Base-by-base conservation (phyloP, 2,329 filamentous ascomycete species). In the Cordyceps javanica region DNA sequence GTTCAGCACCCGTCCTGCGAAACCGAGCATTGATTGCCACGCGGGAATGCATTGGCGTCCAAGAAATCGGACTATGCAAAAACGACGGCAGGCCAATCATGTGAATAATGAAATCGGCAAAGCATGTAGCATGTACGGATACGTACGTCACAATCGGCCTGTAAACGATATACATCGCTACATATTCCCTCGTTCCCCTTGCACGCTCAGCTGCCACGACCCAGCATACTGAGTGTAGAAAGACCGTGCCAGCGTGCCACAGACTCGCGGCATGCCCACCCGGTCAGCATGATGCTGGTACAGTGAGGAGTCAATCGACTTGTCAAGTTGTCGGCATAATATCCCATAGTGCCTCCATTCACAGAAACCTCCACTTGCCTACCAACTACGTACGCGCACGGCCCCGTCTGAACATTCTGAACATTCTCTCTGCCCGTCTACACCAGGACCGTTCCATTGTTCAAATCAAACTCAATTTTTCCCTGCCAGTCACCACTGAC, bases 401-500 rank as follows among this genome's bases (percentile, higher is more conserved):
- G 51, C 51, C 51, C 30, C 51, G 39, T 45, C 51, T 26, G 51
- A 54, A 45, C 38, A 16, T 53, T 8, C 16, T 26, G 13, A n/a
- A n/a, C 28, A 19, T 5, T n/a, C 26, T 16, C 16, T 52, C 32
- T 19, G 32, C 14, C 19, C 16, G 34, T 26, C 26, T 10, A 23
- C 26, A 32, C 36, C 50, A 52, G 49, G 36, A 53, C 36, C 51
- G 51, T 45, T 45, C 11, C 51, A 54, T 54, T 54, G 51, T 45
- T 45, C 51, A 52, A 53, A 45, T 54, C 39, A 54, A 54, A 54
- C n/a, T 41, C n/a, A 19, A 41, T 41, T 32, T 11, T n/a, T n/a
- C n/a, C n/a, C n/a, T n/a, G n/a, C n/a, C n/a, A n/a, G n/a, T n/a
- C n/a, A n/a, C n/a, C n/a, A n/a, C n/a, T n/a, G n/a, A n/a, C n/a